A percentile compares a stretch with the other conserved stretches of the same genome.
Evolutionary conservation across 139 green algal species (phyloP).

Genomic region (Chlorella sp.): DNA sequence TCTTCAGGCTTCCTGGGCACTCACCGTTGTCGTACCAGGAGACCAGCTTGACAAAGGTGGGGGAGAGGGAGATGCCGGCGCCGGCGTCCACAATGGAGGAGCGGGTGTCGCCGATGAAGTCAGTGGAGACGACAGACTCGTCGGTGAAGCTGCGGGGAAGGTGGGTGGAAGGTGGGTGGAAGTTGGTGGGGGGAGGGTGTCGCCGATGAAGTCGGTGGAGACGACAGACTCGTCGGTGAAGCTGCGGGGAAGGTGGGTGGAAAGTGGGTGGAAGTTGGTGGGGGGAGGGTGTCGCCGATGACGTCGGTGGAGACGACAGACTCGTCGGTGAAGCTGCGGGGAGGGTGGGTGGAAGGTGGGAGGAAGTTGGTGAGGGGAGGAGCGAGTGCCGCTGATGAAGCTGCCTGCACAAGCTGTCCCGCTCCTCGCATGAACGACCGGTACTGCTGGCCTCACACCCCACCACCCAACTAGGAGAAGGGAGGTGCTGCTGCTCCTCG

Average conservation of each 20-base stretch:
- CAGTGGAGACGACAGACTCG: conserved; percentile 54
- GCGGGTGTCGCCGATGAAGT: conserved; percentile 89
- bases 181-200: conserved; percentile 82
- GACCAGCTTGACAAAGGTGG: conserved; percentile 75
- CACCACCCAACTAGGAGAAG: too few relatives aligned
- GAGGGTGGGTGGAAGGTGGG: neutral
- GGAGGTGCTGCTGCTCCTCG: too few relatives aligned
- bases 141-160: conserved; percentile 37
- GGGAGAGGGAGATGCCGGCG: conserved; percentile 88
- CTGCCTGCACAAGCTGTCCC: too few relatives aligned
- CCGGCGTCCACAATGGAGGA: conserved; percentile 88
- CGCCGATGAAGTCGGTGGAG: conserved; percentile 85
- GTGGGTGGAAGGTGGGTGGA: too few relatives aligned
- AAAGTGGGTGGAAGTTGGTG: neutral
- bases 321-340: conserved; percentile 40
- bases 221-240: conserved; percentile 46
- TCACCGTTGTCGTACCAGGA: conserved; percentile 40
- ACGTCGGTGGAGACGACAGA: conserved; percentile 17
- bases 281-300: neutral
- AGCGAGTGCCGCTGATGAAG: too few relatives aligned
- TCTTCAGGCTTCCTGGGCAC: neutral
- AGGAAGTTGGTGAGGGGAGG: neutral
- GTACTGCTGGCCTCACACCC: too few relatives aligned
- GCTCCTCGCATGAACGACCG: too few relatives aligned
- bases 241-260: neutral